Conservation (phyloP, 2,329 filamentous ascomycete species). For the Monosporascus ibericus region DNA sequence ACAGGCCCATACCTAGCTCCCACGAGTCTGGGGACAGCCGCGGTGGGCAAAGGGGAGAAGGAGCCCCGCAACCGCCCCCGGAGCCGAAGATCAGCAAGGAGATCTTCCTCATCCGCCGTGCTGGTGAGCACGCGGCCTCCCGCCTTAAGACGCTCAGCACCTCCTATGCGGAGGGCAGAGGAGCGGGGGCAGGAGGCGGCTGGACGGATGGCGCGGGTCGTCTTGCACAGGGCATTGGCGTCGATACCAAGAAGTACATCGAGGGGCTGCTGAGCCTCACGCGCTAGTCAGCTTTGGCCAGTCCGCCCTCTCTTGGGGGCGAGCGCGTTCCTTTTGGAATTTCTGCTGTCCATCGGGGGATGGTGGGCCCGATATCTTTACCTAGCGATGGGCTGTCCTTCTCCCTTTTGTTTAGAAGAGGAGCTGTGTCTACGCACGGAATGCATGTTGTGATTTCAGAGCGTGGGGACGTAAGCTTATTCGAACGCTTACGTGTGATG, state of each 20-base stretch:
- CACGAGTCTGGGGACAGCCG: no score
- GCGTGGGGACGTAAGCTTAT: no score
- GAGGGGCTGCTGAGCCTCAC: conserved; percentile 62
- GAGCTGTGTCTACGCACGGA: no score
- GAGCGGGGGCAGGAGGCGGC: conserved; percentile 22
- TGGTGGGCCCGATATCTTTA: no score
- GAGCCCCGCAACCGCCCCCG: not conserved
- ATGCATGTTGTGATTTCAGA: no score
- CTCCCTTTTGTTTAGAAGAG: no score
- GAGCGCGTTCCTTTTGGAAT: no score
- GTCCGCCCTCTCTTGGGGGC: not conserved
- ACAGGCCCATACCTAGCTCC: not conserved
- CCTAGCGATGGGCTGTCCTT: no score
- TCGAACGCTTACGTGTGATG: no score
- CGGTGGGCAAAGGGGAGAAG: not conserved
- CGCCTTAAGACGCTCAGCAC: conserved; percentile 26
- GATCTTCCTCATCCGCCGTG: conserved; percentile 54
- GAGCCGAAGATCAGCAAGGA: conserved; percentile 42
- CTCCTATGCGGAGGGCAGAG: conserved; percentile 27
- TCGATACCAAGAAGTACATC: conserved; percentile 70
- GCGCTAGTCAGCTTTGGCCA: conserved; percentile 7
- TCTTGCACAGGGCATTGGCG: conserved; percentile 66
- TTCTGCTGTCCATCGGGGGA: no score
- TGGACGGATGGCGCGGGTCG: conserved; percentile 52
- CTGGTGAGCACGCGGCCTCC: conserved; percentile 47